Conservation (phyloP, 345 rosid genomes). For the Salix brachista region DNA sequence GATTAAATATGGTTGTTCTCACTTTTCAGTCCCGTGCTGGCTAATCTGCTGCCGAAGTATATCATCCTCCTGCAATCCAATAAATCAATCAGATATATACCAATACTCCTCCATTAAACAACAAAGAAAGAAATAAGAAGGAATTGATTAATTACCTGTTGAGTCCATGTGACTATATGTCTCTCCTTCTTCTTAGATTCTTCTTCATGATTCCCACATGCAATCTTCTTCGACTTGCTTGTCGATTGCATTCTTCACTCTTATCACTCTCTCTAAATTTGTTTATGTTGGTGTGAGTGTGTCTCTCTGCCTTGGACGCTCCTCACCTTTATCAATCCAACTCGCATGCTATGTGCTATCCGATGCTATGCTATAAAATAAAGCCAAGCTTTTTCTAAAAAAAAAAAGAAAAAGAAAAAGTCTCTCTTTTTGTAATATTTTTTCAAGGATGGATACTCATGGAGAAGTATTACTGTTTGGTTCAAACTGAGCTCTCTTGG, state of each 20-base stretch:
- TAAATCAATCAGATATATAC: constrained; percentile 9
- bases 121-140: neutral
- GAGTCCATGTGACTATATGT: constrained; percentile 55
- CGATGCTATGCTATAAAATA: constrained; percentile 4
- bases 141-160: constrained; percentile 41
- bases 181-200: constrained; percentile 89
- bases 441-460: neutral
- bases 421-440: neutral
- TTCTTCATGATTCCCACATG: constrained; percentile 32
- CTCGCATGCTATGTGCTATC: constrained; percentile 35
- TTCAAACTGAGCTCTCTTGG: constrained; percentile 48
- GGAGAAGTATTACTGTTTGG: constrained; percentile 37
- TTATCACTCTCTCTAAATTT: neutral
- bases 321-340: constrained; percentile 55
- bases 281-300: constrained; percentile 17
- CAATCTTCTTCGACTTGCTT: constrained; percentile 38
- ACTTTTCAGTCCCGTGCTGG: constrained; percentile 87
- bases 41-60: constrained; percentile 75
- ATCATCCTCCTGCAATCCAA: constrained; percentile 76
- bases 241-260: constrained; percentile 44
- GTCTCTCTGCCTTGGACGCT: constrained; percentile 41
- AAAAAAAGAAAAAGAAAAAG: neutral
- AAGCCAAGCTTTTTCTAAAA: constrained; percentile 37
- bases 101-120: neutral
- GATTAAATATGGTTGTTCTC: constrained; percentile 11